Evolutionary conservation across 2,329 filamentous ascomycete genomes (phyloP).

Genomic region (Fusarium armeniacum): DNA sequence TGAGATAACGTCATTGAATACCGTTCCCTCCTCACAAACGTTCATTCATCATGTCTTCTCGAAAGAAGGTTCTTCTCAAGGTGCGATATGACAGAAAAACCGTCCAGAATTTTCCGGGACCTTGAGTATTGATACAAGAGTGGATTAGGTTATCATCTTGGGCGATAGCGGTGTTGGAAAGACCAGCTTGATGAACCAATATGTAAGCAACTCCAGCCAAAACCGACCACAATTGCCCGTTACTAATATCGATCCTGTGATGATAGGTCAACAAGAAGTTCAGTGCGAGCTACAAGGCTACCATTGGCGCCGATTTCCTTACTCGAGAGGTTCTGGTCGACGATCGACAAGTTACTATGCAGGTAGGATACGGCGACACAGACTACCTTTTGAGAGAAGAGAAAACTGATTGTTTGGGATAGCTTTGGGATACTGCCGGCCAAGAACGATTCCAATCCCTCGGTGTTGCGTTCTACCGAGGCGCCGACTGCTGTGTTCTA

Average conservation of each 20-base stretch:
- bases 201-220: constrained; percentile 73
- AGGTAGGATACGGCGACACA: constrained; percentile 68
- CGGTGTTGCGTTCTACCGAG: constrained; percentile 96
- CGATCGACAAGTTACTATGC: constrained; percentile 98
- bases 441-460: constrained; percentile 98
- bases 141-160: constrained; percentile 90
- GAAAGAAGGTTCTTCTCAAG: constrained; percentile 94
- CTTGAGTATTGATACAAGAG: constrained; percentile 34
- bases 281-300: constrained; percentile 99
- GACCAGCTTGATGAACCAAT: constrained; percentile 99
- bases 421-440: constrained; percentile 98
- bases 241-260: constrained; percentile 25
- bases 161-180: constrained; percentile 99
- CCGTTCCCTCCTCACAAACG: constrained; percentile 36
- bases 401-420: constrained; percentile 13
- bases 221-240: constrained; percentile 6
- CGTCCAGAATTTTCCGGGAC: neutral
- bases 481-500: constrained; percentile 96
- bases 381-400: neutral
- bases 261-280: constrained; percentile 99
- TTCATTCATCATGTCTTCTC: constrained; percentile 74
- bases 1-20: constrained; percentile 53
- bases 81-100: constrained; percentile 60
- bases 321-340: constrained; percentile 98
- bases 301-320: constrained; percentile 97